phyloP scores from a whole-genome alignment of 805 yeast genomes.

The Debaryomyces castellii region DNA sequence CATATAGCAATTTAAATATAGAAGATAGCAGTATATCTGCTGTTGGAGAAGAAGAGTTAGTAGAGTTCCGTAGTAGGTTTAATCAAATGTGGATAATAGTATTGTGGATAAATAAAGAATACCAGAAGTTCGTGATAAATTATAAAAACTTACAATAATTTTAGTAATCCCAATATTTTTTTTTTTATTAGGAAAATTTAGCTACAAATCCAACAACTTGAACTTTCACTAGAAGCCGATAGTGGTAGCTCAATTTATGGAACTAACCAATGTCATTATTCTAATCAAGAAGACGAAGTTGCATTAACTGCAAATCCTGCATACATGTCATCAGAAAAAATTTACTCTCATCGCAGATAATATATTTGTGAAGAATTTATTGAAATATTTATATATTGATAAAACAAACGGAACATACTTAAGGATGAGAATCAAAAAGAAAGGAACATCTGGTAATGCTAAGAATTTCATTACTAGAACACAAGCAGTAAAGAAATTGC shows the following conservation, averaged over 20 bases:
- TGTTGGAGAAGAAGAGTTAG: constrained; percentile 4
- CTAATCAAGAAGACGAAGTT: background rate
- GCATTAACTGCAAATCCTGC: constrained; percentile 2
- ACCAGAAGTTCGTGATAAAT: background rate
- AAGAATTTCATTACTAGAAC: constrained; percentile 91
- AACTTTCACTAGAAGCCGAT: too few relatives aligned
- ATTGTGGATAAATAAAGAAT: constrained; percentile 16
- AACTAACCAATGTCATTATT: too few relatives aligned
- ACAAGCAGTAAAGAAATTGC: constrained; percentile 89
- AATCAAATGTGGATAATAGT: constrained; percentile 30
- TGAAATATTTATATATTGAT: background rate
- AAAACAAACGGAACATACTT: background rate
- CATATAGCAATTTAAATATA: background rate
- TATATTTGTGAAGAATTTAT: background rate
- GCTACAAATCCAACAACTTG: too few relatives aligned
- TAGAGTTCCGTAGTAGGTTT: constrained; percentile 20
- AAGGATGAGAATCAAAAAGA: constrained; percentile 76
- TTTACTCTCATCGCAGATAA: constrained; percentile 4
- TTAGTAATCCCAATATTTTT: background rate
- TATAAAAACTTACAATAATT: background rate
- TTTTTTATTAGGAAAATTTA: too few relatives aligned
- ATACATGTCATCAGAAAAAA: constrained; percentile 2
- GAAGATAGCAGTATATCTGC: background rate
- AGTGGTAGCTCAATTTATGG: too few relatives aligned
- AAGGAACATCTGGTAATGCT: constrained; percentile 83